These are phyloP conservation scores for Candolleomyces aberdarensis DNA, from an alignment of 768 basidiomycete species.

Conservation along the genomic window DNA sequence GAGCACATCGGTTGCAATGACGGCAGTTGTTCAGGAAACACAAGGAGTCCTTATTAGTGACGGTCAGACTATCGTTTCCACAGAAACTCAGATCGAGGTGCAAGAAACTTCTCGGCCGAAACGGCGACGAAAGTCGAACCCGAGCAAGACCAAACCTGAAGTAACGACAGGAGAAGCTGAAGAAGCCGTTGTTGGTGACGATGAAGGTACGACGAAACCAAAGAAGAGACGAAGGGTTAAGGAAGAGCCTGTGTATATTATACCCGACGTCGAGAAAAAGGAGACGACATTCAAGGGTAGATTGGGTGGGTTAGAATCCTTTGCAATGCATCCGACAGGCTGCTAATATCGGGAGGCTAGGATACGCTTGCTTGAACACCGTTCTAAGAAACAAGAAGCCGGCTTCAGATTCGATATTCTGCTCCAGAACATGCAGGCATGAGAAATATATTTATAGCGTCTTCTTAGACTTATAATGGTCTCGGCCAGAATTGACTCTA, in stretches of 20 bases:
- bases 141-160: not conserved
- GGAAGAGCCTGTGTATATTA: conserved; percentile 57
- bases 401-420: conserved; percentile 63
- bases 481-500: conserved; percentile 61
- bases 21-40: not conserved
- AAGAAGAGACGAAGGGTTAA: conserved; percentile 26
- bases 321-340: not conserved
- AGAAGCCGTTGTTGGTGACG: not conserved
- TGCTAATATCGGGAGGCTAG: conserved; percentile 23
- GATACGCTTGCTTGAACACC: conserved; percentile 86
- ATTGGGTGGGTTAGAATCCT: conserved; percentile 35
- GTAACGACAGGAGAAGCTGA: not conserved
- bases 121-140: not conserved
- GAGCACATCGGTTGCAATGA: not conserved
- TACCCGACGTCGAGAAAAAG: conserved; percentile 68
- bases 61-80: not conserved
- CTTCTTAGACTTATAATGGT: conserved; percentile 14
- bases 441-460: not conserved
- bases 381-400: conserved; percentile 73
- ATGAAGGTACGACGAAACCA: not conserved
- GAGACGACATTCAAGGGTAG: conserved; percentile 69
- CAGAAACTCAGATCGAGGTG: not conserved
- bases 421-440: conserved; percentile 65
- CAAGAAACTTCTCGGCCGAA: not conserved
- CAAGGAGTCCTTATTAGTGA: not conserved